phyloP scores from a whole-genome alignment of 495 filamentous ascomycete species.

The Cairneyella variabilis region DNA sequence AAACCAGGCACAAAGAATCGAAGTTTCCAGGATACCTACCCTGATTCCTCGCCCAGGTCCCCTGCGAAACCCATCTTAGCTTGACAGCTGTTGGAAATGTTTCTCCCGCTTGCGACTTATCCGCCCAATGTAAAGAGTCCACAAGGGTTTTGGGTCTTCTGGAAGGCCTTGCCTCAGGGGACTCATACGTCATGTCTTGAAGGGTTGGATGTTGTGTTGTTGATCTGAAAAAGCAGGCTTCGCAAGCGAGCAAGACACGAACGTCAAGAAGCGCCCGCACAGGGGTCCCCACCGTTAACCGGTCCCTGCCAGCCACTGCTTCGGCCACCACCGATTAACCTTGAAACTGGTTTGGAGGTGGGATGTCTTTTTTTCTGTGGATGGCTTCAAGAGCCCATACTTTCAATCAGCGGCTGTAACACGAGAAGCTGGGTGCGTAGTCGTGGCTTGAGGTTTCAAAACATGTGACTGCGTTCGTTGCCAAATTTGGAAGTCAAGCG shows the following conservation, averaged over 20 bases:
- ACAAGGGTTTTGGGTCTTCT: background rate
- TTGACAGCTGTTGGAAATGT: background rate
- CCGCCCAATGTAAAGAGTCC: background rate
- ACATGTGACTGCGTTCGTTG: no score
- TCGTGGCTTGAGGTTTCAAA: no score
- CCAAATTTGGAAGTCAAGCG: no score
- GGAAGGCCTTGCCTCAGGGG: background rate
- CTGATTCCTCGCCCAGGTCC: background rate
- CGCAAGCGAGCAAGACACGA: background rate
- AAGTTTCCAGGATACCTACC: slow-evolving; percentile 4
- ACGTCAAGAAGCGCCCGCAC: slow-evolving; percentile 1
- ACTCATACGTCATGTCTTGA: slow-evolving; percentile 3
- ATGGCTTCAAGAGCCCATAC: no score
- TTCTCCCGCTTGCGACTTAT: background rate
- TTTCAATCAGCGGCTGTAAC: no score
- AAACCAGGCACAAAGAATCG: background rate
- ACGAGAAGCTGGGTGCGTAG: no score
- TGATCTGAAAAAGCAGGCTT: background rate
- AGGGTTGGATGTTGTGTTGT: background rate
- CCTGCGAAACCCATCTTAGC: background rate
- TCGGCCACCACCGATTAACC: background rate
- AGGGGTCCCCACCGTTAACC: background rate
- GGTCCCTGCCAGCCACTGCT: background rate
- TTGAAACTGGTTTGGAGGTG: background rate
- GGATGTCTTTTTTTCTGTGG: background rate